Base-by-base conservation (phyloP, 2,329 filamentous ascomycete species). In the Zelopaecilomyces penicillatus region DNA sequence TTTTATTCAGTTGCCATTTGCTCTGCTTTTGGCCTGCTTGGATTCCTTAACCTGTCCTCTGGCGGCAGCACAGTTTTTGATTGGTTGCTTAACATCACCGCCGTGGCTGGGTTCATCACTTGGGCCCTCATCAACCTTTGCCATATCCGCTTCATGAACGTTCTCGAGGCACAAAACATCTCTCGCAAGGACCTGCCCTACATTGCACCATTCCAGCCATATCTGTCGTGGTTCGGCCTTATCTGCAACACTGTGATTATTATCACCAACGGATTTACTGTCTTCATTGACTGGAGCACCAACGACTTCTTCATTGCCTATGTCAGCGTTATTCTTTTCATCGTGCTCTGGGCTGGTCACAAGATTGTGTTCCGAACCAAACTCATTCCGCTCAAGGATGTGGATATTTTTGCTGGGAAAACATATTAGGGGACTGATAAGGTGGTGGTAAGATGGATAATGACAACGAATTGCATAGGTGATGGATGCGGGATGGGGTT, bases 21-120 rank as follows among this genome's bases (percentile, higher is more conserved):
- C 54, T 70, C 80, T 1, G 62, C 72, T 3, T 72, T 85, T 49
- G 80, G 81, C 5, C 69, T 80, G 4, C 73, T 88, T 8, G 78
- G 73, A 11, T 87, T 84, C 65, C 69, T 87, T 47, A 85, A 85
- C 62, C 67, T 85, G 10, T 79, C 76, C 7, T 62, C 68, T 37
- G 68, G 64, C 47, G 81, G 79, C 37, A 70, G 69, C 4, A 64
- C 71, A 5, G 83, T 85, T 19, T 87, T 87, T 65, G 71, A 76
- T 68, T 88, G 83, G 83, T 69, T 87, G 37, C 71, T 87, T 54
- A 85, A 85, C 65, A 80, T 87, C 52, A 80, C 75, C 10, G 76
- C 80, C 42, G 79, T 83, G 5, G 80, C 80, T 4, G 82, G 81
- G 5, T 80, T 87, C 60, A 83, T 86, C 52, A 78, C 74, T 33